A percentile compares a stretch with the other conserved stretches of the same genome.
Conservation (phyloP, 345 rosid genomes). For the Boechera divaricarpa region DNA sequence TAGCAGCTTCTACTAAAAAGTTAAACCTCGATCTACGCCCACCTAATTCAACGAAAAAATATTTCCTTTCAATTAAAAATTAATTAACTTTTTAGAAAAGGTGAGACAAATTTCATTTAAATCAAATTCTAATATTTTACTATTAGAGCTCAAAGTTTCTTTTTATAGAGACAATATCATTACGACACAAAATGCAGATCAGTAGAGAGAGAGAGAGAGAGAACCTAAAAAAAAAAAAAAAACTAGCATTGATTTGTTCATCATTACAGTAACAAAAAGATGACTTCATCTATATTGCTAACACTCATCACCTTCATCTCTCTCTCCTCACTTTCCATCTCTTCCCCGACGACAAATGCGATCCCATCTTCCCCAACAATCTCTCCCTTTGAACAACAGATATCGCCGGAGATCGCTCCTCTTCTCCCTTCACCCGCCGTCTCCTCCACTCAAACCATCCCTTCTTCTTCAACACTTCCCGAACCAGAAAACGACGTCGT, state of each 20-base stretch:
- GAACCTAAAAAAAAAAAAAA: neutral
- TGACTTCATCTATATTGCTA: conserved; percentile 59
- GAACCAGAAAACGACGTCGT: conserved; percentile 55
- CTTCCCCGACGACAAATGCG: conserved; percentile 40
- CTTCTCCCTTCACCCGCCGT: conserved; percentile 75
- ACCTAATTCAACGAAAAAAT: conserved; percentile 30
- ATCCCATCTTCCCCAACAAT: conserved; percentile 47
- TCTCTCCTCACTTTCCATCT: conserved; percentile 43
- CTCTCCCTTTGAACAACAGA: conserved; percentile 55
- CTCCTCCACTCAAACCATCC: conserved; percentile 68
- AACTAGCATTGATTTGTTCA: conserved; percentile 60
- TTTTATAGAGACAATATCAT: conserved; percentile 43
- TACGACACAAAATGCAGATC: conserved; percentile 26
- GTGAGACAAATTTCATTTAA: conserved; percentile 8
- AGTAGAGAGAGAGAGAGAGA: conserved; percentile 22
- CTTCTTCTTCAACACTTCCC: conserved; percentile 73
- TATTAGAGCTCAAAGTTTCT: conserved; percentile 25
- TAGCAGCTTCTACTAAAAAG: neutral
- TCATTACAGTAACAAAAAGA: conserved; percentile 55
- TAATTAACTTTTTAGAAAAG: neutral
- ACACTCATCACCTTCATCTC: conserved; percentile 42
- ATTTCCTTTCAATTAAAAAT: neutral
- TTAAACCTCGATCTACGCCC: neutral
- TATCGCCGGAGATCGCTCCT: conserved; percentile 83
- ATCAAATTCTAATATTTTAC: neutral